Base-by-base conservation (phyloP, 129 eudicot species). In the Arctium lappa region DNA sequence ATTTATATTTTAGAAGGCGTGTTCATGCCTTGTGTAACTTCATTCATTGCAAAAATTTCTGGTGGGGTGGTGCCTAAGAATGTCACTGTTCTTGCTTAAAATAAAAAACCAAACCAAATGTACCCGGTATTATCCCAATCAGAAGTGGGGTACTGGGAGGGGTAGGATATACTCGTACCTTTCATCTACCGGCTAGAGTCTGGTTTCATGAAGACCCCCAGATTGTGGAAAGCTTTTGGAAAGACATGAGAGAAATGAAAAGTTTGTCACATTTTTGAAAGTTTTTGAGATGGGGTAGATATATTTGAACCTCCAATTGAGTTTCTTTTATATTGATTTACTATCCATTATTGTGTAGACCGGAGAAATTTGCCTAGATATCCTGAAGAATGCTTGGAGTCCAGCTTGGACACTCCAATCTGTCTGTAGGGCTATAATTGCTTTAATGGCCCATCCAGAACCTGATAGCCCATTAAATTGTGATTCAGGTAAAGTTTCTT, bases 321-420 rank as follows among this genome's bases (percentile, higher is more conserved):
- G 13, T 30, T 60, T 13, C 18, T 16, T 50, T 15, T 15, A 37
- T 78, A 29, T 36, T 81, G 77, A 48, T 74, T 72, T 76, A 63
- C 6, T 40, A 73, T 84, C 8, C 73, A 40, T 75, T 32, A 10
- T 66, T 44, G 70, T 88, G 81, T 86, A 95, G 99, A 95, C 99
- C 0, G 99, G 99, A 89, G 99, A 95, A 87, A 95, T 95, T 75
- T 95, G 99, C 90, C 92, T 95, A 62, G 99, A 95, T 90, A 95
- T 95, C 76, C 89, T 95, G 89, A 95, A 95, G 90, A 95, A 89
- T 85, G 97, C 97, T 37, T 95, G 99, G 99, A 95, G 99, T 83
- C 99, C 99, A 74, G 99, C 99, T 80, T 95, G 99, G 99, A 95
- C 98, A 66, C 88, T 95, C 48, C 99, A 95, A 76, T 95, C 99